A percentile compares a stretch with the other conserved stretches of the same genome.
These are phyloP conservation scores for Oehlia diaphana DNA, from an alignment of 192 early-diverging fungal species.

Conservation along the genomic window DNA sequence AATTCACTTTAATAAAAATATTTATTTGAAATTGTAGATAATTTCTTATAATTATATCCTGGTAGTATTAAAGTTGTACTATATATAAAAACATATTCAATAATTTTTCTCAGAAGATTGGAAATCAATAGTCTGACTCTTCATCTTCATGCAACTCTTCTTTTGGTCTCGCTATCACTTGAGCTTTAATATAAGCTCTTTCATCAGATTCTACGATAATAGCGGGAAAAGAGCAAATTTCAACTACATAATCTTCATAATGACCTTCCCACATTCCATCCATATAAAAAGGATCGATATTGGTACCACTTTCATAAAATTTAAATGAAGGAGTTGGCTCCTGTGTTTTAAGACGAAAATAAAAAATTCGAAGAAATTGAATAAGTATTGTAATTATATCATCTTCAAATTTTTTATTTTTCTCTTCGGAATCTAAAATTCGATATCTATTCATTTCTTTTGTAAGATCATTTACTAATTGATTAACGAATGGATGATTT, in stretches of 20 bases:
- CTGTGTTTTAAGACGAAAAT: conserved; percentile 12
- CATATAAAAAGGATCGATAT: conserved; percentile 1
- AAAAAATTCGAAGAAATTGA: conserved; percentile 18
- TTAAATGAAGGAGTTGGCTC: not conserved
- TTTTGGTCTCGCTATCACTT: conserved; percentile 7
- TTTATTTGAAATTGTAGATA: too few relatives aligned
- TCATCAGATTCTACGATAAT: not conserved
- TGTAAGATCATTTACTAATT: not conserved
- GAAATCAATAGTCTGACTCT: too few relatives aligned
- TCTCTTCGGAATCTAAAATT: not conserved
- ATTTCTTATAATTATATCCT: too few relatives aligned
- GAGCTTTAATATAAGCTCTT: conserved; percentile 22
- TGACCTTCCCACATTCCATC: conserved; percentile 9
- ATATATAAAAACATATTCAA: too few relatives aligned
- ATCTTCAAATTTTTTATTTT: not conserved
- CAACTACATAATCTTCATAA: conserved; percentile 2
- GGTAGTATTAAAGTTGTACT: too few relatives aligned
- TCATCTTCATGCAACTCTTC: too few relatives aligned
- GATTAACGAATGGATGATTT: conserved; percentile 1
- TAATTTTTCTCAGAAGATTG: too few relatives aligned
- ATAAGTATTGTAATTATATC: not conserved
- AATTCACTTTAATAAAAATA: too few relatives aligned
- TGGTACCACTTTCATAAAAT: not conserved
- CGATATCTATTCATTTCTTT: not conserved
- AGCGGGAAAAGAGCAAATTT: conserved; percentile 23